A percentile compares a stretch with the other conserved stretches of the same genome.
Conservation (phyloP, 176 grass and related monocot genomes). For the Ensete ventricosum region DNA sequence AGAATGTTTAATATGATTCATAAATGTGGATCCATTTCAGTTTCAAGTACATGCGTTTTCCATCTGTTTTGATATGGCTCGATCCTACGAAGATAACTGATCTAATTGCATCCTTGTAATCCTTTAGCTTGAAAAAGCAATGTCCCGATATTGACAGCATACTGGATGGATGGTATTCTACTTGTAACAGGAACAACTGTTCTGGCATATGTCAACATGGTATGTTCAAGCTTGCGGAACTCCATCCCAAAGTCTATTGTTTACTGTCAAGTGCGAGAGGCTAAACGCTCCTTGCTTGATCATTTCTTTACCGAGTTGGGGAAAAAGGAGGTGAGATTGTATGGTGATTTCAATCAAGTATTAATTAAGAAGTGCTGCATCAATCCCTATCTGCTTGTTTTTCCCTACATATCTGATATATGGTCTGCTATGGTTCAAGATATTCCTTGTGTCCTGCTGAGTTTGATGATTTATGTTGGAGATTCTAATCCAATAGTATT, state of each 20-base stretch:
- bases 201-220: constrained; percentile 15
- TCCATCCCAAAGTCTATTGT: constrained; percentile 15
- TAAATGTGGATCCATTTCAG: background rate
- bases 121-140: background rate
- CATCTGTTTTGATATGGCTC: background rate
- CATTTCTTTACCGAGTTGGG: constrained; percentile 13
- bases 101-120: background rate
- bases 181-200: constrained; percentile 13
- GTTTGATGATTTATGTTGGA: no score
- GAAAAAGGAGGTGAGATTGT: constrained; percentile 3
- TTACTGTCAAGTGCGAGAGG: constrained; percentile 14
- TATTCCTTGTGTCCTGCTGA: no score
- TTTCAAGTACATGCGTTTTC: background rate
- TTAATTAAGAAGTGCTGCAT: background rate
- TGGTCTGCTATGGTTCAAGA: background rate
- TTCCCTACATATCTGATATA: background rate
- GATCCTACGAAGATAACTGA: background rate
- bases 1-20: background rate
- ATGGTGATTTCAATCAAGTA: background rate
- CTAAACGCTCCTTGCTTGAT: constrained; percentile 13
- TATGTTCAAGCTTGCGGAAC: constrained; percentile 10
- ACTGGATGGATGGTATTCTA: background rate
- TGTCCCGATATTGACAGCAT: background rate
- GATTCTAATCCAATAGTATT: no score
- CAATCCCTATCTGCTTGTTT: background rate